Evolutionary conservation across 2,329 filamentous ascomycete species (phyloP), one percentile per base, ranked within the genome.

Genomic region (Rutstroemia sp.): DNA sequence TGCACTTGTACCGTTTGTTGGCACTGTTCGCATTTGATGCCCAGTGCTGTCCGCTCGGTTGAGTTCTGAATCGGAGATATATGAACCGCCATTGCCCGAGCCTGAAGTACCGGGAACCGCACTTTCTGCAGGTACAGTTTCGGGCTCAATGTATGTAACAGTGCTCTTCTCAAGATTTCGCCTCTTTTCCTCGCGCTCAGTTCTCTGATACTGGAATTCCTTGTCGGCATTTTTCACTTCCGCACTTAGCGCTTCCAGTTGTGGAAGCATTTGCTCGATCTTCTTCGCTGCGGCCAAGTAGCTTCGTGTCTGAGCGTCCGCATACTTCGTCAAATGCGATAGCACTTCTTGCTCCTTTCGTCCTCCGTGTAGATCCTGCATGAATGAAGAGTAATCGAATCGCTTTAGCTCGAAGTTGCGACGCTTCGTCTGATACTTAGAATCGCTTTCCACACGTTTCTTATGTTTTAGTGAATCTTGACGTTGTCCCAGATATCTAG

Each of bases 321-420:
- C 95, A 70, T 92, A 99, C 69, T 87, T 92, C 1, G 94, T 99
- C 34, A 99, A 78, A 69, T 96, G 89, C 1, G 92, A 97, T 30
- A 99, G 74, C 4, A 99, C 89, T 70, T 99, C 94, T 68, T 97
- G 94, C 67, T 99, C 94, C 71, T 97, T 99, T 61, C 94, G 86
- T n/a, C 94, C 94, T 30, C 94, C 94, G 61, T 97, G 94, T n/a
- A 99, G 79, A 75, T 99, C 94, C 67, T 97, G 92, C 89, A 99
- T 95, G 69, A 97, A 99, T 14, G 90, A 96, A 3, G 92, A 97
- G 71, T 99, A 99, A 72, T 99, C 95, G 67, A 99, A 99, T 9
- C 95, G 86, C 75, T 95, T 96, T 57, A 99, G 79, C 75, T 99
- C 94, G 67, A 99, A 99, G 64, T 91, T 96, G 46, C 90, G 86